A percentile compares a stretch with the other conserved stretches of the same genome.
Conservation (phyloP, 768 basidiomycete genomes). For the Boletus sp. region DNA sequence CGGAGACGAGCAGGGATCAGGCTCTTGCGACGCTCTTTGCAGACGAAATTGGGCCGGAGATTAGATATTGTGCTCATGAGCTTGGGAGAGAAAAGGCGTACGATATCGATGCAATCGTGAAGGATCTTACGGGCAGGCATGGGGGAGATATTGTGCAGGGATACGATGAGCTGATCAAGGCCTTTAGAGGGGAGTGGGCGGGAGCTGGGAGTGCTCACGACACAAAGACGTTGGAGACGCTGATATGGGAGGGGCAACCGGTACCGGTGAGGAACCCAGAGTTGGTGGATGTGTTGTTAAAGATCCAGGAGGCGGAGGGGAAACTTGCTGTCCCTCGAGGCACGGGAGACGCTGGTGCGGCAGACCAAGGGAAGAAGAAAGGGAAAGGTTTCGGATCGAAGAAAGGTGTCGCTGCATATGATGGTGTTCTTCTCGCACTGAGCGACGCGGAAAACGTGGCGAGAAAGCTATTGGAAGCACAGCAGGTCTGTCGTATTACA, state of each 20-base stretch:
- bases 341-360: conserved; percentile 23
- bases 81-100: conserved; percentile 76
- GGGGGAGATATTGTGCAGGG: conserved; percentile 60
- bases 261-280: conserved; percentile 90
- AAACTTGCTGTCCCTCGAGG: conserved; percentile 44
- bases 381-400: conserved; percentile 50
- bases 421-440: conserved; percentile 76
- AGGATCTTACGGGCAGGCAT: conserved; percentile 56
- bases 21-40: conserved; percentile 80
- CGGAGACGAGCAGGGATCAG: conserved; percentile 77
- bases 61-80: conserved; percentile 89
- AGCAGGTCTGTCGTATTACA: conserved; percentile 53
- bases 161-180: conserved; percentile 51
- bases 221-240: conserved; percentile 53
- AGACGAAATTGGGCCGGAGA: conserved; percentile 87
- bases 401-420: conserved; percentile 81
- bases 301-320: conserved; percentile 74
- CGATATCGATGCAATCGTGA: conserved; percentile 73
- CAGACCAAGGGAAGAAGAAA: conserved; percentile 33
- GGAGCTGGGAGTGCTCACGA: conserved; percentile 35
- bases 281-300: conserved; percentile 80
- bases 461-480: conserved; percentile 75
- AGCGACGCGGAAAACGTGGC: conserved; percentile 90
- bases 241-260: conserved; percentile 78
- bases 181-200: conserved; percentile 44